These are phyloP conservation scores for Purpureocillium takamizusanense DNA, from an alignment of 2,329 filamentous ascomycete genomes.

Conservation along the genomic window DNA sequence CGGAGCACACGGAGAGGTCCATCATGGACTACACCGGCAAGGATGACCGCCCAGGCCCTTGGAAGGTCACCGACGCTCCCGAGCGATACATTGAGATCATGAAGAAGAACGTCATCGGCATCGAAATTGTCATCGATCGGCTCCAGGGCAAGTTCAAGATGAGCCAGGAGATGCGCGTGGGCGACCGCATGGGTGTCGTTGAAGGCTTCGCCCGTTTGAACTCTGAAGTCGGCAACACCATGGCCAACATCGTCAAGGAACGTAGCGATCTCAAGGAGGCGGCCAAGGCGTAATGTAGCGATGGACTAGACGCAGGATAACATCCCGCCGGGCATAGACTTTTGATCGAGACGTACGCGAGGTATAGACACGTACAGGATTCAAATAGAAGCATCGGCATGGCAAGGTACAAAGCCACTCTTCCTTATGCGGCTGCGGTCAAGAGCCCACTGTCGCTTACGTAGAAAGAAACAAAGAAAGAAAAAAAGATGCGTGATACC, in stretches of 20 bases:
- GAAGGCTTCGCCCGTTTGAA: constrained; percentile 38
- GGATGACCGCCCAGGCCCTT: constrained; percentile 23
- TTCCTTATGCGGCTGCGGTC: too few species aligned
- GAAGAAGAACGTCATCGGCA: constrained; percentile 50
- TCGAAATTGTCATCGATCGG: constrained; percentile 47
- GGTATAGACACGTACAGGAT: too few species aligned
- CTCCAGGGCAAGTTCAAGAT: constrained; percentile 58
- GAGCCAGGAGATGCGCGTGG: constrained; percentile 49
- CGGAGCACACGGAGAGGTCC: constrained; percentile 36
- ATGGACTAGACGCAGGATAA: too few species aligned
- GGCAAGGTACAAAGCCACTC: too few species aligned
- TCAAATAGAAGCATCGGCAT: too few species aligned
- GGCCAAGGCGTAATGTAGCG: constrained; percentile 1
- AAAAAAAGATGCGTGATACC: too few species aligned
- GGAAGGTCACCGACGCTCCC: constrained; percentile 51
- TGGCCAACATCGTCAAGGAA: constrained; percentile 22
- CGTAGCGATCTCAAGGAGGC: constrained; percentile 16
- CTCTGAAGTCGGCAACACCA: constrained; percentile 17
- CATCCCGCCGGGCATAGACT: too few species aligned
- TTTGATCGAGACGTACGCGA: too few species aligned
- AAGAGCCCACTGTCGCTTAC: too few species aligned
- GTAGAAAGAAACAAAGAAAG: too few species aligned
- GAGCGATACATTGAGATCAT: constrained; percentile 41
- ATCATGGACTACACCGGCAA: constrained; percentile 46
- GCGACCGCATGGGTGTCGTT: constrained; percentile 47